Evolutionary conservation across 164 flowering plant species (phyloP).

Genomic region (Vitis amurensis): DNA sequence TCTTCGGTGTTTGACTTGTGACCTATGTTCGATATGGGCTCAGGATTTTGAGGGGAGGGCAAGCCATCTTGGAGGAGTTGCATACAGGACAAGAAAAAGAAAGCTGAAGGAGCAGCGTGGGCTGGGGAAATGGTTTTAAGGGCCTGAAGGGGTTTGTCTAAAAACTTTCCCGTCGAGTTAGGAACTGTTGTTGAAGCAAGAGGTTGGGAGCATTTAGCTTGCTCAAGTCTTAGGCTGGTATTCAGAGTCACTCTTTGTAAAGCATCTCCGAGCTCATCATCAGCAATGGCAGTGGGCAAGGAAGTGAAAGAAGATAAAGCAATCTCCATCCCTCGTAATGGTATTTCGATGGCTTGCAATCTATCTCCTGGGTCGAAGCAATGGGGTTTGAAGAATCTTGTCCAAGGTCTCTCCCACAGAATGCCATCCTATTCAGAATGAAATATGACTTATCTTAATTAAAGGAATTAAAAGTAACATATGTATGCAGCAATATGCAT

Average conservation of each 20-base stretch:
- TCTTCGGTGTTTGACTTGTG: slow-evolving; percentile 1
- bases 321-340: slow-evolving; percentile 44
- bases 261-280: slow-evolving; percentile 18
- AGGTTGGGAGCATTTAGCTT: slow-evolving; percentile 13
- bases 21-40: neutral
- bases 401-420: slow-evolving; percentile 39
- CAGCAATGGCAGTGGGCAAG: slow-evolving; percentile 12
- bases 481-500: neutral
- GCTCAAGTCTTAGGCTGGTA: slow-evolving; percentile 23
- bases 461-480: neutral
- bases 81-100: slow-evolving; percentile 36
- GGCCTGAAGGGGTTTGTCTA: slow-evolving; percentile 1
- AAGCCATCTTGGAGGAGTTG: slow-evolving; percentile 24
- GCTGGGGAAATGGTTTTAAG: slow-evolving; percentile 4
- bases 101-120: slow-evolving; percentile 10
- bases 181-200: slow-evolving; percentile 23
- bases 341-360: slow-evolving; percentile 28
- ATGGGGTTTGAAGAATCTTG: slow-evolving; percentile 13
- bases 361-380: slow-evolving; percentile 18
- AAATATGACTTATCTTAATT: neutral
- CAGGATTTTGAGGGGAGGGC: neutral
- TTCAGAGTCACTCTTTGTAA: neutral
- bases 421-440: slow-evolving; percentile 32
- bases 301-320: slow-evolving; percentile 28
- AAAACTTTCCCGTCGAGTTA: slow-evolving; percentile 10